These are phyloP conservation scores for Neoscytalidium dimidiatum DNA, from an alignment of 2,329 filamentous ascomycete genomes.

Conservation along the genomic window DNA sequence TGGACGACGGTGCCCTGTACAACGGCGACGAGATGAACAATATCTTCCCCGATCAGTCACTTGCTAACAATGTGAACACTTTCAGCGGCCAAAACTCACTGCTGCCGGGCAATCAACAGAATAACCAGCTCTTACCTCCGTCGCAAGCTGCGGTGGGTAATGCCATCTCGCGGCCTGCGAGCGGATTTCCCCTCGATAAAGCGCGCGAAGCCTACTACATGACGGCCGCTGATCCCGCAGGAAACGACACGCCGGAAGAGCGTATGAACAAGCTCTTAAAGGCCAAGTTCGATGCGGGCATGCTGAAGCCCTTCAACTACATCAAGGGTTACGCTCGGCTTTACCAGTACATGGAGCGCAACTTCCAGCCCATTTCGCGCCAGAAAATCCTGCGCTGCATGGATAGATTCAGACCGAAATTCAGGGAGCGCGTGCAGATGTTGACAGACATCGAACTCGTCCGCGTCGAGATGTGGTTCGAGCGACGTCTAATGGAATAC, in stretches of 20 bases:
- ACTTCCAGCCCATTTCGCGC: constrained; percentile 79
- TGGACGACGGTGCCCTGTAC: constrained; percentile 65
- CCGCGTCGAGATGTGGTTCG: constrained; percentile 98
- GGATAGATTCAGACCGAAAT: constrained; percentile 91
- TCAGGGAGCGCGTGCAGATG: constrained; percentile 89
- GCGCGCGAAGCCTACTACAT: constrained; percentile 89
- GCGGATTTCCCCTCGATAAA: constrained; percentile 66
- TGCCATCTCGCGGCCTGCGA: constrained; percentile 62
- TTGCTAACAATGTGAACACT: constrained; percentile 46
- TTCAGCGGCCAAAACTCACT: constrained; percentile 35
- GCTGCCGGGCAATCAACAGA: constrained; percentile 45
- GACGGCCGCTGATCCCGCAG: constrained; percentile 91
- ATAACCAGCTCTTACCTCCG: constrained; percentile 42
- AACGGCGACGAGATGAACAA: constrained; percentile 41
- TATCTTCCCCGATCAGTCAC: constrained; percentile 62
- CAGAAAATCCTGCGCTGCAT: constrained; percentile 91
- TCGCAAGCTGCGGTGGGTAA: constrained; percentile 51
- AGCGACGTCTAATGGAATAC: constrained; percentile 94
- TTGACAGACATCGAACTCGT: constrained; percentile 93
- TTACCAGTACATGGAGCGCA: constrained; percentile 86
- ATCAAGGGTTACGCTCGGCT: constrained; percentile 92
- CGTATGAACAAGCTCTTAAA: constrained; percentile 92
- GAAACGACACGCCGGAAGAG: constrained; percentile 83
- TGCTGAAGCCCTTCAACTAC: constrained; percentile 97
- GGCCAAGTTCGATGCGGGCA: constrained; percentile 93